Base-by-base conservation (phyloP, 208 protist species). In the Acanthamoeba castellanii region DNA sequence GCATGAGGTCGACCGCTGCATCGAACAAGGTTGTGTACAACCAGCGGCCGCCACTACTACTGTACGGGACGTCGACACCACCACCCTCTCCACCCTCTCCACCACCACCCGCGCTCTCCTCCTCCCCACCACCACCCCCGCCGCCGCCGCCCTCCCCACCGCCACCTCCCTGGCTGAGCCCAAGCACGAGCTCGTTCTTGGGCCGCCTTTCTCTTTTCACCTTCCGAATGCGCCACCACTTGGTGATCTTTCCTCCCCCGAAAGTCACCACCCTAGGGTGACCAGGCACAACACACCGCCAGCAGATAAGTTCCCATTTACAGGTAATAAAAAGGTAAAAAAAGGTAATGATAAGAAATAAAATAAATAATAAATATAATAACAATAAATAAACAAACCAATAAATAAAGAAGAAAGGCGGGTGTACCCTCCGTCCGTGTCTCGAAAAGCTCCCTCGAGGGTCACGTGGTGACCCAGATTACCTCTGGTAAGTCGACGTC, bases 181-280 rank as follows among this genome's bases (percentile, higher is more conserved):
- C 6, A n/a, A n/a, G n/a, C n/a, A n/a, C n/a, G n/a, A n/a, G n/a
- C n/a, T n/a, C n/a, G n/a, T 81, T 32, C 47, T 84, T 30, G 45
- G 6, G 13, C 13, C 42, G 76, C 20, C 45, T 2, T 37, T 84
- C 45, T 22, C 45, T 84, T 9, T 57, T 47, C 42, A 84, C 45
- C 37, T 32, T 27, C n/a, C 76, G 34, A 7, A 9, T 47, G 18
- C n/a, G 20, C 76, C 76, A 84, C 76, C 76, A 84, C n/a, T 84
- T 84, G 76, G 76, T 84, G 76, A 84, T 84, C 76, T 84, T 84
- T 13, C 76, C 76, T 57, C 76, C 76, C 16, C 76, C 76, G n/a
- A 57, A 84, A 30, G 42, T 84, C 42, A 84, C 76, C 42, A 84
- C 16, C 2, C 76, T 84, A n/a, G n/a, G n/a, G n/a, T n/a, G n/a